Evolutionary conservation across 2,329 filamentous ascomycete species (phyloP).

Genomic region (Triangularia verruculosa): DNA sequence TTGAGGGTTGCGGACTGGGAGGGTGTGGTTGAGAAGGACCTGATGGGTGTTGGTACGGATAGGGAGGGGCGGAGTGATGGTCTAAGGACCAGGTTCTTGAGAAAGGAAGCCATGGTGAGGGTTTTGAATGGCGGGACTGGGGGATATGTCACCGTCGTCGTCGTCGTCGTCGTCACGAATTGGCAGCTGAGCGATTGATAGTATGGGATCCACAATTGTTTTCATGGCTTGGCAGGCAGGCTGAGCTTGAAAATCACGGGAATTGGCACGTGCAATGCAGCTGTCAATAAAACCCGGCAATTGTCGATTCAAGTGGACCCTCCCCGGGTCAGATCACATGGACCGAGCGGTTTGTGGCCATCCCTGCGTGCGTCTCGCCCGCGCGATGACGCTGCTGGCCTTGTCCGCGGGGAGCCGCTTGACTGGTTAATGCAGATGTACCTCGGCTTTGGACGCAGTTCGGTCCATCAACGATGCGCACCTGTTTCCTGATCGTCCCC

Average conservation of each 20-base stretch:
- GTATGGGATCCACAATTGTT: not conserved
- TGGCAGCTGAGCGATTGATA: not conserved
- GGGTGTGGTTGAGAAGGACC: conserved; percentile 42
- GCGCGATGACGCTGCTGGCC: not conserved
- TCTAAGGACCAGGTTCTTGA: conserved; percentile 33
- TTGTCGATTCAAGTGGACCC: conserved; percentile 24
- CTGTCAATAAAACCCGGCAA: conserved; percentile 21
- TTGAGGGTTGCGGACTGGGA: conserved; percentile 63
- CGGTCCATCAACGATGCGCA: not conserved
- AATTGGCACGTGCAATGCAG: conserved; percentile 19
- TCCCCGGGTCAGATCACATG: conserved; percentile 21
- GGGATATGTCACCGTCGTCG: conserved; percentile 10
- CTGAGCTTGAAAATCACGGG: conserved; percentile 23
- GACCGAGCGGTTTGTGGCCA: not conserved
- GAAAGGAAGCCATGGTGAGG: conserved; percentile 35
- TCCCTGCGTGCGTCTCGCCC: not conserved
- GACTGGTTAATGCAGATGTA: conserved; percentile 15
- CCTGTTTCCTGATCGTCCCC: not conserved
- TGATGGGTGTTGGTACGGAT: conserved; percentile 25
- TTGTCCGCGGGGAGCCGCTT: not conserved
- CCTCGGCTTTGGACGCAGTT: conserved; percentile 20
- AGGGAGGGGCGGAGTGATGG: conserved; percentile 28
- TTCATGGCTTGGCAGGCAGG: not conserved
- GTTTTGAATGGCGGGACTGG: conserved; percentile 12
- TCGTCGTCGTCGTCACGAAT: conserved; percentile 8